Conservation (phyloP, 2,329 filamentous ascomycete species). For the Trichoderma lentiforme region DNA sequence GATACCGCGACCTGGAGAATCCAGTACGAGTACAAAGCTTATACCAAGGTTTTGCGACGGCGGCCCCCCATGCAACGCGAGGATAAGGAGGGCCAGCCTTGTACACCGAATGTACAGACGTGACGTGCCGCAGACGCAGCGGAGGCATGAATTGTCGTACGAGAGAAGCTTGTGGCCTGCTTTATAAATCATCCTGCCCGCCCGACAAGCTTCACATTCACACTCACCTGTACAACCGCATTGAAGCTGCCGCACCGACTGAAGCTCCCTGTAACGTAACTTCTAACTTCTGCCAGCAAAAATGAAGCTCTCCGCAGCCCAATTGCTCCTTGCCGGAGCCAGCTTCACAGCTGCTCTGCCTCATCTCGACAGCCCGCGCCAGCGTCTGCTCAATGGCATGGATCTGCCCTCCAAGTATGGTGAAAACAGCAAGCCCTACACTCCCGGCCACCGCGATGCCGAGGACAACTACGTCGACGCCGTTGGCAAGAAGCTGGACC, state of each 20-base stretch:
- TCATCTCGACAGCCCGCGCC: slow-evolving; percentile 50
- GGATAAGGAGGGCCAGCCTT: background rate
- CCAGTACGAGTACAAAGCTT: background rate
- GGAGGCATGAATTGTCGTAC: slow-evolving; percentile 14
- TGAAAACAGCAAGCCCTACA: slow-evolving; percentile 50
- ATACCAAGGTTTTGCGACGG: background rate
- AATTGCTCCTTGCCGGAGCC: slow-evolving; percentile 29
- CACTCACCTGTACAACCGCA: background rate
- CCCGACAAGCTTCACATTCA: background rate
- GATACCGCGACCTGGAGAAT: background rate
- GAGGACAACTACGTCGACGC: slow-evolving; percentile 62
- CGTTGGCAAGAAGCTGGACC: slow-evolving; percentile 57
- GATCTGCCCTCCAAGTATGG: slow-evolving; percentile 44
- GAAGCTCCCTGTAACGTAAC: background rate
- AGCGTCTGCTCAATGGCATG: slow-evolving; percentile 51
- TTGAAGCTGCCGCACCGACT: background rate
- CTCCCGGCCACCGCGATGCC: slow-evolving; percentile 56
- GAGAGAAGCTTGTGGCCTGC: background rate
- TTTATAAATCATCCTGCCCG: slow-evolving; percentile 4
- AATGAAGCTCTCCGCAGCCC: slow-evolving; percentile 29
- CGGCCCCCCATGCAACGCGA: background rate
- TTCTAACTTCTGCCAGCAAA: background rate
- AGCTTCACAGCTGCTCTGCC: slow-evolving; percentile 26
- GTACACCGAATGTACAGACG: slow-evolving; percentile 4
- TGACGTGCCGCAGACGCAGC: background rate